Percentiles rank a stretch among this genome's conserved stretches.
phyloP scores from a whole-genome alignment of 495 filamentous ascomycete genomes.

The Tuber brumale region DNA sequence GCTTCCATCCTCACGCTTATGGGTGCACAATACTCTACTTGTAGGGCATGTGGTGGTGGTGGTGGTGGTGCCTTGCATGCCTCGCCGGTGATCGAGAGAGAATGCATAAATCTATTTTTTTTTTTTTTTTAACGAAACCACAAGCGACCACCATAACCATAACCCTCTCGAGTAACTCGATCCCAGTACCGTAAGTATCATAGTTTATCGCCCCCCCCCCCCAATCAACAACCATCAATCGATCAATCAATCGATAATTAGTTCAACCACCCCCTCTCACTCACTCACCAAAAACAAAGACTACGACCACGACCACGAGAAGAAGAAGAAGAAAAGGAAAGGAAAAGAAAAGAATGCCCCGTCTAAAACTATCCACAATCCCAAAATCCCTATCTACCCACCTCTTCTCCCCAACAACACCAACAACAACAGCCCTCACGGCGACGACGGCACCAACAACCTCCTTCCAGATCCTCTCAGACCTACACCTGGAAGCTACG shows the following conservation, averaged over 20 bases:
- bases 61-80: not conserved
- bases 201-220: too few relatives aligned
- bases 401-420: conserved; percentile 28
- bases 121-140: too few relatives aligned
- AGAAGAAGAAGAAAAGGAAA: too few relatives aligned
- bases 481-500: conserved; percentile 52
- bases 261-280: not conserved
- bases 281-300: not conserved
- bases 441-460: conserved; percentile 7
- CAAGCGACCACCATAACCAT: not conserved
- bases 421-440: conserved; percentile 12
- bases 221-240: not conserved
- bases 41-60: not conserved
- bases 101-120: not conserved
- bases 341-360: conserved; percentile 7
- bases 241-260: not conserved
- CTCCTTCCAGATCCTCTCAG: conserved; percentile 52
- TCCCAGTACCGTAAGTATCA: too few relatives aligned
- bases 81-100: not conserved
- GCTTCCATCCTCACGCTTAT: not conserved
- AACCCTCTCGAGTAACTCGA: too few relatives aligned
- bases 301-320: too few relatives aligned
- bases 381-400: conserved; percentile 28
- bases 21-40: not conserved
- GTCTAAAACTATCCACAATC: conserved; percentile 23